A percentile compares a stretch with the other conserved stretches of the same genome.
These are phyloP conservation scores for Schizochytrium sp. DNA, from an alignment of 108 stramenopile genomes.

Conservation along the genomic window DNA sequence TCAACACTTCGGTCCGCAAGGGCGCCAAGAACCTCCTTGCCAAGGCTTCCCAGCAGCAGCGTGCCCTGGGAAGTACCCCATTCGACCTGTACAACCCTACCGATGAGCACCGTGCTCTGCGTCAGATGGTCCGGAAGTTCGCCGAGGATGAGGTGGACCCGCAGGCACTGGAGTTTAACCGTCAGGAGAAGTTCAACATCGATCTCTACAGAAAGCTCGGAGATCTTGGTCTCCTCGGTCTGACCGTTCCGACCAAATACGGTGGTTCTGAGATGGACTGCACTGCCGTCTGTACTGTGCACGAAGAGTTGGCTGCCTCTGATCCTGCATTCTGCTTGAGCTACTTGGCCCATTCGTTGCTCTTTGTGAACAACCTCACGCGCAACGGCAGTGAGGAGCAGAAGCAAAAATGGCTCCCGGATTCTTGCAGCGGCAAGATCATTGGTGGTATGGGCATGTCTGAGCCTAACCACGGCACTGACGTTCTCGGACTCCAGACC, in stretches of 20 bases:
- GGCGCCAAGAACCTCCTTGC: too few species aligned
- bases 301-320: constrained; percentile 85
- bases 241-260: constrained; percentile 90
- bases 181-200: constrained; percentile 89
- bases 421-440: constrained; percentile 82
- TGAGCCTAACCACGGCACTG: constrained; percentile 96
- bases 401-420: constrained; percentile 83
- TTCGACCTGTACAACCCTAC: constrained; percentile 84
- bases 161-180: constrained; percentile 89
- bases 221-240: constrained; percentile 90
- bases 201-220: constrained; percentile 87
- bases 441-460: constrained; percentile 99
- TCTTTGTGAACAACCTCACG: constrained; percentile 87
- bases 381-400: constrained; percentile 87
- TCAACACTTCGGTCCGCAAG: too few species aligned
- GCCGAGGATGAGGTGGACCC: constrained; percentile 89
- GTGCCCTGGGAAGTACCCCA: too few species aligned
- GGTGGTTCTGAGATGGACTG: constrained; percentile 92
- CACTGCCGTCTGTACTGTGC: constrained; percentile 84
- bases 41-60: too few species aligned
- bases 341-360: constrained; percentile 92
- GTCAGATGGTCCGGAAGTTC: constrained; percentile 83
- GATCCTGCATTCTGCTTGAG: constrained; percentile 97
- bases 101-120: constrained; percentile 87
- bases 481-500: constrained; percentile 95